phyloP scores from a whole-genome alignment of 2,329 filamentous ascomycete species.

The Westerdykella ornata region DNA sequence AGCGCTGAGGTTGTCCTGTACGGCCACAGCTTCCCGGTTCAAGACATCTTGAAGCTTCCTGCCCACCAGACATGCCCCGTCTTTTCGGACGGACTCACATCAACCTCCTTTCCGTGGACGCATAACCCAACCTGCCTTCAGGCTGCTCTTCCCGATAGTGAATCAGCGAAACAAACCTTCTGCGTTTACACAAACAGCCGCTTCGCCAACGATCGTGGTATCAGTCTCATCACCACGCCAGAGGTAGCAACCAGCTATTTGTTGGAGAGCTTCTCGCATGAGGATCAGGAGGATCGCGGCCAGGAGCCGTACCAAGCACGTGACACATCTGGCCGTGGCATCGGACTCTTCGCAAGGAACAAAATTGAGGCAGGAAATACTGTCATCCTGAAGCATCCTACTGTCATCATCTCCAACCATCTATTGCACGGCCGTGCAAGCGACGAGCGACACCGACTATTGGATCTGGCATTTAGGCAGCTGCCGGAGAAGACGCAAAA shows the following conservation, averaged over 20 bases:
- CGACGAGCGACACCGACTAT: conserved; percentile 8
- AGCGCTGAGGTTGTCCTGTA: conserved; percentile 13
- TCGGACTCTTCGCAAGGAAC: conserved; percentile 21
- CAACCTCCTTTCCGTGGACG: conserved; percentile 25
- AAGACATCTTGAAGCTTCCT: conserved; percentile 11
- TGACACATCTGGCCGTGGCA: conserved; percentile 15
- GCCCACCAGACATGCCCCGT: conserved; percentile 18
- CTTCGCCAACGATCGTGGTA: conserved; percentile 23
- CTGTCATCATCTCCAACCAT: conserved; percentile 16
- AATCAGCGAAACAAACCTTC: conserved; percentile 10
- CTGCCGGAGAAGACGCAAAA: conserved; percentile 16
- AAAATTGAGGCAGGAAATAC: conserved; percentile 19
- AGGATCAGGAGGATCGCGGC: conserved; percentile 8
- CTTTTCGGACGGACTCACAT: conserved; percentile 18
- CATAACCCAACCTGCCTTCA: conserved; percentile 23
- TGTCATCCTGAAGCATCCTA: conserved; percentile 21
- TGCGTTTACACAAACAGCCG: conserved; percentile 24
- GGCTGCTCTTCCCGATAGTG: conserved; percentile 7
- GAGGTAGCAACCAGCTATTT: conserved; percentile 19
- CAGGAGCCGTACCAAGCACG: conserved; percentile 13
- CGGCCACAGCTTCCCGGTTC: conserved; percentile 14
- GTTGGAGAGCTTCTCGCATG: conserved; percentile 11
- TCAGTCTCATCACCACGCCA: conserved; percentile 25
- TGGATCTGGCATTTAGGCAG: conserved; percentile 18
- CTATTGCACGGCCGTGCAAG: conserved; percentile 8